Evolutionary conservation across 163 green algal species (phyloP).

Genomic region (Scenedesmus sp.): DNA sequence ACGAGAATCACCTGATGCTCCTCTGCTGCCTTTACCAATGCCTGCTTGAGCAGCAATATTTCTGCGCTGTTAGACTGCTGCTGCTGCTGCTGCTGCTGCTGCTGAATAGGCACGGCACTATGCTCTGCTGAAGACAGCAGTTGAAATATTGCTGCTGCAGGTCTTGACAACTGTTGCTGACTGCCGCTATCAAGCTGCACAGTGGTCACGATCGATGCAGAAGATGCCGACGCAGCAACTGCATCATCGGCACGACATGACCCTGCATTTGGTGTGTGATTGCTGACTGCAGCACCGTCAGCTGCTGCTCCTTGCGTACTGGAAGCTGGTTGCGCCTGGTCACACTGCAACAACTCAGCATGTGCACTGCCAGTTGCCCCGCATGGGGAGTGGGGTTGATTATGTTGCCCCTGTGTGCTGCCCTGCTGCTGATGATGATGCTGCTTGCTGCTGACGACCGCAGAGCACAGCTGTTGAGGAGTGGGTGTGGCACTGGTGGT

Average conservation of each 20-base stretch:
- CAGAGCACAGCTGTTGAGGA: background rate
- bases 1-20: conserved; percentile 23
- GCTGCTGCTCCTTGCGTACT: background rate
- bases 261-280: background rate
- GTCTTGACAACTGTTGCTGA: background rate
- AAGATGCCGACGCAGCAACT: background rate
- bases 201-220: background rate
- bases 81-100: conserved; percentile 43
- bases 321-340: background rate
- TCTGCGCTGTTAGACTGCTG: background rate
- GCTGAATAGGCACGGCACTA: background rate
- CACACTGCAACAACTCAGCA: background rate
- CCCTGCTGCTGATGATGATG: background rate
- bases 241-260: background rate
- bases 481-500: background rate
- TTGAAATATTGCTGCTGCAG: background rate
- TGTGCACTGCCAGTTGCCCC: background rate
- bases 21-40: background rate
- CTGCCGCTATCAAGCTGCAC: background rate
- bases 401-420: background rate
- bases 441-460: background rate
- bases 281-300: background rate
- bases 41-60: background rate
- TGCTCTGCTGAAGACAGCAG: background rate
- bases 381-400: background rate